phyloP scores from a whole-genome alignment of 139 green algal genomes.

The Volvox africanus region DNA sequence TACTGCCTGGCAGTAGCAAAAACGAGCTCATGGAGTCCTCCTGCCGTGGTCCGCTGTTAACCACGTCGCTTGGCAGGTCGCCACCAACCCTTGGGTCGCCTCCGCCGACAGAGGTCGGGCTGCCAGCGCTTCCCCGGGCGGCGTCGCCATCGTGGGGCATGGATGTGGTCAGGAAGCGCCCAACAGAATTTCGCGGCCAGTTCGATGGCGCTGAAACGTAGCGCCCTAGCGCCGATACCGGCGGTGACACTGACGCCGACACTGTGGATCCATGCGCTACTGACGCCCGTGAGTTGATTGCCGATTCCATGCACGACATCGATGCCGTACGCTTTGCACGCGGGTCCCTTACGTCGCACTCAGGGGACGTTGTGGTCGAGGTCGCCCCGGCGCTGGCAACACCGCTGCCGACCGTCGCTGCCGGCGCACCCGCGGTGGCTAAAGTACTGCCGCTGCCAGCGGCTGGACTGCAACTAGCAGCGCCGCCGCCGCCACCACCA shows the following conservation, averaged over 20 bases:
- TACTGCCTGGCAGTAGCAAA: constrained; percentile 2
- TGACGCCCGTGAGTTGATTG: not conserved
- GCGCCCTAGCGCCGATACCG: not conserved
- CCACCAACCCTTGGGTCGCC: constrained; percentile 1
- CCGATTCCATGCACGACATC: not conserved
- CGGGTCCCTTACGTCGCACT: not conserved
- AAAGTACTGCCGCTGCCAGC: not conserved
- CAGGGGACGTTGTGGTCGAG: not conserved
- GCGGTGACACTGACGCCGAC: not conserved
- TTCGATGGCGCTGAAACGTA: not conserved
- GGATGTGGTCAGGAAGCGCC: constrained; percentile 7
- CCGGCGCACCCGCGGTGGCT: not conserved
- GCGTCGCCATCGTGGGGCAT: not conserved
- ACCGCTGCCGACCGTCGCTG: not conserved
- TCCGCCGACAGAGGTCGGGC: not conserved
- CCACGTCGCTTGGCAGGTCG: not conserved
- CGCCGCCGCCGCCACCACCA: not conserved
- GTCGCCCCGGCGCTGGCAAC: not conserved
- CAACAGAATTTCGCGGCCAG: not conserved
- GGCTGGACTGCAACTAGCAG: not conserved
- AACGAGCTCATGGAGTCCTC: constrained; percentile 6
- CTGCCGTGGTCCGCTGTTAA: not conserved
- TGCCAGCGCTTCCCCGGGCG: not conserved
- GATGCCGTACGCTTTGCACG: not conserved
- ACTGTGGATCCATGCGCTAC: not conserved